phyloP scores from a whole-genome alignment of 192 early-diverging fungal species.

The Coemansia sp. region DNA sequence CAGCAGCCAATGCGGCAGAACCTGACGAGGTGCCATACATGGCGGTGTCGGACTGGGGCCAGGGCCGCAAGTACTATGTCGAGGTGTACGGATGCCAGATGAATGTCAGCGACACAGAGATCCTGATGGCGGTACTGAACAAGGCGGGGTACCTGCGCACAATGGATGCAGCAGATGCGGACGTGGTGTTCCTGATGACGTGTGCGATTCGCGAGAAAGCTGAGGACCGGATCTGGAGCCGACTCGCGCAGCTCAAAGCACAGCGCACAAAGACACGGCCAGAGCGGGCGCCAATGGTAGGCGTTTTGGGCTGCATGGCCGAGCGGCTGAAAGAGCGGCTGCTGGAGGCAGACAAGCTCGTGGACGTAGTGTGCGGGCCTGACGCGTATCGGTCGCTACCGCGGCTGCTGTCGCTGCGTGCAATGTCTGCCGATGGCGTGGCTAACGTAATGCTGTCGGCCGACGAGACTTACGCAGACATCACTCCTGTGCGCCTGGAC shows the following conservation, averaged over 20 bases:
- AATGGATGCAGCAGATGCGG: conserved; percentile 55
- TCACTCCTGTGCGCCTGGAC: conserved; percentile 69
- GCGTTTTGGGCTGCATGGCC: conserved; percentile 80
- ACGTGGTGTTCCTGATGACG: conserved; percentile 73
- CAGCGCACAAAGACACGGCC: conserved; percentile 57
- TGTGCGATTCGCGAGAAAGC: conserved; percentile 80
- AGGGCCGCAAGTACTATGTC: conserved; percentile 66
- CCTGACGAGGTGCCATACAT: conserved; percentile 48
- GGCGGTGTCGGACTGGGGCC: conserved; percentile 55
- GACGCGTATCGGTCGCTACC: conserved; percentile 76
- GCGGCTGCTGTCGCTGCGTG: conserved; percentile 65
- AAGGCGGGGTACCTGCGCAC: conserved; percentile 67
- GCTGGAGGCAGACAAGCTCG: conserved; percentile 66
- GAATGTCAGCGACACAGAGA: conserved; percentile 80
- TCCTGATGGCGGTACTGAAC: conserved; percentile 71
- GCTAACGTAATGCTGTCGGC: conserved; percentile 80
- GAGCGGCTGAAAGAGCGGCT: conserved; percentile 72
- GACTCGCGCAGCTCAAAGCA: conserved; percentile 59
- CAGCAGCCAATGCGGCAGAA: conserved; percentile 2
- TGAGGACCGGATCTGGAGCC: conserved; percentile 70
- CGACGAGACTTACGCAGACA: conserved; percentile 78
- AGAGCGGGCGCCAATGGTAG: conserved; percentile 64
- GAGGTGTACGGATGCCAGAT: conserved; percentile 83
- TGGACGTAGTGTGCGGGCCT: conserved; percentile 76
- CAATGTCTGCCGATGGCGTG: conserved; percentile 63